These are phyloP conservation scores for Nasturtium officinale DNA, from an alignment of 345 rosid species.

Conservation along the genomic window DNA sequence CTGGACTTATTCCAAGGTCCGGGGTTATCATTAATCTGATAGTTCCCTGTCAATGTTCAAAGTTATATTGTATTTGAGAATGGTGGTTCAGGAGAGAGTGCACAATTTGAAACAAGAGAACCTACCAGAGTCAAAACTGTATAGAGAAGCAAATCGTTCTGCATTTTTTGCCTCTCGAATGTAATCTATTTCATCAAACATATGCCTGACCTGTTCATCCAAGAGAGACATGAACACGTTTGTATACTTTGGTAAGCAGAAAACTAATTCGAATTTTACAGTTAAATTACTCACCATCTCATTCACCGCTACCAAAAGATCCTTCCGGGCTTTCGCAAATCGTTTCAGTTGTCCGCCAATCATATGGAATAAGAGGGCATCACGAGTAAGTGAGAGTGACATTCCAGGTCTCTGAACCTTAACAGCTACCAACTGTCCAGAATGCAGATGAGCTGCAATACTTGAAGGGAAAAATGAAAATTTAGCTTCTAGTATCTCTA, in stretches of 20 bases:
- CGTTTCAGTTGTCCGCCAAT: constrained; percentile 95
- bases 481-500: constrained; percentile 36
- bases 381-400: constrained; percentile 78
- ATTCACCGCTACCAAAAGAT: constrained; percentile 86
- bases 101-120: constrained; percentile 28
- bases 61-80: background rate
- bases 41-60: constrained; percentile 47
- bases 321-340: constrained; percentile 90
- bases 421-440: constrained; percentile 97
- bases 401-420: constrained; percentile 99
- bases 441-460: constrained; percentile 92
- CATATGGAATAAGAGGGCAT: constrained; percentile 86
- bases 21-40: constrained; percentile 42
- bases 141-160: constrained; percentile 85
- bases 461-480: constrained; percentile 46
- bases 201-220: constrained; percentile 91
- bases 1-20: constrained; percentile 41
- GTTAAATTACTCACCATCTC: constrained; percentile 70
- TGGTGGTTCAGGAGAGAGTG: constrained; percentile 8
- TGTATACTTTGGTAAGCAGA: constrained; percentile 36
- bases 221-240: constrained; percentile 56
- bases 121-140: constrained; percentile 60
- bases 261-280: background rate
- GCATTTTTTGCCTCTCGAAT: constrained; percentile 89
- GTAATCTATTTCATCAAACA: constrained; percentile 98